These are phyloP conservation scores for Beauveria sp. DNA, from an alignment of 2,329 filamentous ascomycete genomes.

Conservation along the genomic window DNA sequence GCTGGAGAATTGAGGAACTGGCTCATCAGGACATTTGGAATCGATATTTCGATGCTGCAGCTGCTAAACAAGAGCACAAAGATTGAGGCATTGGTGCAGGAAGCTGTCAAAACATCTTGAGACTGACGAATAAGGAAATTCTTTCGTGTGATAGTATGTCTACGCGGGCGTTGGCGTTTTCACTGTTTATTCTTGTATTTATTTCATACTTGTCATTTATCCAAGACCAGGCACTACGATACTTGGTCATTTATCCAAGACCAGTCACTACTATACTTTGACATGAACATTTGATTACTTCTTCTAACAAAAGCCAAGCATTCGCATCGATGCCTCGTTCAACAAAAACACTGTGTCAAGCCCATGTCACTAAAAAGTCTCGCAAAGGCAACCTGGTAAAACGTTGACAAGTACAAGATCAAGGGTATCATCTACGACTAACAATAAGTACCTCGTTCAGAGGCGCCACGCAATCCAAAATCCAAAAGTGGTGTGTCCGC, in stretches of 20 bases:
- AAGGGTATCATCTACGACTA: not conserved
- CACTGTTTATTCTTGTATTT: no score
- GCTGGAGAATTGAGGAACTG: conserved; percentile 4
- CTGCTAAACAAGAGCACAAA: not conserved
- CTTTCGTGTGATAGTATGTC: no score
- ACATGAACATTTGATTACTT: no score
- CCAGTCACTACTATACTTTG: no score
- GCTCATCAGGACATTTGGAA: not conserved
- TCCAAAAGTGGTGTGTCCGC: not conserved
- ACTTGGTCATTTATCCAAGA: no score
- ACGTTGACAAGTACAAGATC: not conserved
- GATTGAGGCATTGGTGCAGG: not conserved
- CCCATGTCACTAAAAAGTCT: not conserved
- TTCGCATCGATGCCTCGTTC: no score
- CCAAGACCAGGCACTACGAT: no score
- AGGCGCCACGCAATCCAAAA: not conserved
- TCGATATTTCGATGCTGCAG: not conserved
- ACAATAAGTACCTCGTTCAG: no score
- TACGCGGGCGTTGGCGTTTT: no score
- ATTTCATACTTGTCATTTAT: no score
- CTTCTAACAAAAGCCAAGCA: no score
- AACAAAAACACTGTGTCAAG: not conserved
- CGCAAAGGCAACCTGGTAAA: not conserved
- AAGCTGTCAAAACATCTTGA: not conserved
- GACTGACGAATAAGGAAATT: not conserved